phyloP scores from a whole-genome alignment of 208 protist species.

The Crithidia thermophila region DNA sequence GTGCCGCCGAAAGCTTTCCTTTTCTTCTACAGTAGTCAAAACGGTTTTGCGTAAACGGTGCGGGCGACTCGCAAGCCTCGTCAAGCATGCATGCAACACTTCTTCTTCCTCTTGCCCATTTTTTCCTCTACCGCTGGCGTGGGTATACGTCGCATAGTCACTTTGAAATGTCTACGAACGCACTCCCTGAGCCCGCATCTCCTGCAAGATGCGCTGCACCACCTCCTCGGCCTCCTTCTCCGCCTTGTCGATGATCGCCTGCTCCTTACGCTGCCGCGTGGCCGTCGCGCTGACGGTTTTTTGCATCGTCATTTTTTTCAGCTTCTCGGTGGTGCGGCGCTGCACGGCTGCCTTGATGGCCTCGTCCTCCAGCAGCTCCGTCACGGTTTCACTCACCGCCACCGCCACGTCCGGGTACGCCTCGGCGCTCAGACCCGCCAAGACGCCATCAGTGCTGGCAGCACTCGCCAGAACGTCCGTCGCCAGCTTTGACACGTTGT shows the following conservation, averaged over 20 bases:
- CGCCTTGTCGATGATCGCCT: conserved; percentile 63
- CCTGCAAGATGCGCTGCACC: conserved; percentile 75
- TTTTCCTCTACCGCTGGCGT: too few relatives aligned
- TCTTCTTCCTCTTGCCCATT: background rate
- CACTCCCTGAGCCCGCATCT: conserved; percentile 53
- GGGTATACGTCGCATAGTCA: background rate
- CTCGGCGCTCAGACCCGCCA: conserved; percentile 17
- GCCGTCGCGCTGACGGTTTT: conserved; percentile 16
- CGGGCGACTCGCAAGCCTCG: too few relatives aligned
- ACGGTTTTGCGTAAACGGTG: too few relatives aligned
- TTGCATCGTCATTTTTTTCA: conserved; percentile 31
- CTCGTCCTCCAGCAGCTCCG: conserved; percentile 68
- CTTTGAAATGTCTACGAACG: background rate
- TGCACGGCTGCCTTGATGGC: conserved; percentile 61
- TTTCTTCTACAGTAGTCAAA: too few relatives aligned
- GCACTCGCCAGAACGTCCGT: conserved; percentile 48
- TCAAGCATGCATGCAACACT: background rate
- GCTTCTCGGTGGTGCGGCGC: conserved; percentile 62
- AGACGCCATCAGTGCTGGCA: background rate
- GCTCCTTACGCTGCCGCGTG: conserved; percentile 49
- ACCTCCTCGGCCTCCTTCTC: conserved; percentile 78
- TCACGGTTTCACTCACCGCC: conserved; percentile 53
- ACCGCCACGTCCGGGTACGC: conserved; percentile 50
- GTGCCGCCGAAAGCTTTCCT: too few relatives aligned
- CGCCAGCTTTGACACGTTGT: conserved; percentile 50